phyloP scores from a whole-genome alignment of 495 filamentous ascomycete genomes.

The Letharia columbiana region DNA sequence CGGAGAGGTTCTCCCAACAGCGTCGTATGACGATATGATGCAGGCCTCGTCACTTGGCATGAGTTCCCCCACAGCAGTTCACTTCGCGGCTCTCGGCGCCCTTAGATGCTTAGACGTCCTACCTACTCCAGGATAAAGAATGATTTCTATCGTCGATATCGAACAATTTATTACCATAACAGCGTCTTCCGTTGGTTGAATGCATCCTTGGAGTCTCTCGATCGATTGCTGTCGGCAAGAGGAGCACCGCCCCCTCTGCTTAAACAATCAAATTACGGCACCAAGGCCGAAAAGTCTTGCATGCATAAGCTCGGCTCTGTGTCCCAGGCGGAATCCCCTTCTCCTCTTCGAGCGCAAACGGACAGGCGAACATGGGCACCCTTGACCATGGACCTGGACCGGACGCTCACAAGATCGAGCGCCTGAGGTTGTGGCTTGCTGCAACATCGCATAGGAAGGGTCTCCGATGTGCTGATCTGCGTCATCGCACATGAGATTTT shows the following conservation, averaged over 20 bases:
- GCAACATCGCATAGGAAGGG: neutral
- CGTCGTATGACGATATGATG: neutral
- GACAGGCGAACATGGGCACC: neutral
- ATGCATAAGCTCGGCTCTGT: neutral
- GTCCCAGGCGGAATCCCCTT: neutral
- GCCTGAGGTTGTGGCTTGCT: neutral
- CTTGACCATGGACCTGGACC: neutral
- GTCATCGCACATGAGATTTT: neutral
- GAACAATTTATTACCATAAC: neutral
- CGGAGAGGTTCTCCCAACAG: neutral
- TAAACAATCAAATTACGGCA: neutral
- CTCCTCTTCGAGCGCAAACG: neutral
- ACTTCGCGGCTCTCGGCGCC: neutral
- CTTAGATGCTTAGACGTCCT: neutral
- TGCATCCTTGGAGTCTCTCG: neutral
- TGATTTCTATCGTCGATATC: neutral
- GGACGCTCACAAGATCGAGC: neutral
- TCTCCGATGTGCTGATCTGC: neutral
- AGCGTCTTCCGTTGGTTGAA: neutral
- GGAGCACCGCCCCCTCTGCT: too few relatives aligned
- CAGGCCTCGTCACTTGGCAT: neutral
- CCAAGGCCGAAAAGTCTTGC: neutral
- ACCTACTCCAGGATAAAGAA: too few relatives aligned
- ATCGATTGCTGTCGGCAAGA: neutral
- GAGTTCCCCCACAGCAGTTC: neutral